phyloP scores from a whole-genome alignment of 345 rosid species.

The Brassica juncea region DNA sequence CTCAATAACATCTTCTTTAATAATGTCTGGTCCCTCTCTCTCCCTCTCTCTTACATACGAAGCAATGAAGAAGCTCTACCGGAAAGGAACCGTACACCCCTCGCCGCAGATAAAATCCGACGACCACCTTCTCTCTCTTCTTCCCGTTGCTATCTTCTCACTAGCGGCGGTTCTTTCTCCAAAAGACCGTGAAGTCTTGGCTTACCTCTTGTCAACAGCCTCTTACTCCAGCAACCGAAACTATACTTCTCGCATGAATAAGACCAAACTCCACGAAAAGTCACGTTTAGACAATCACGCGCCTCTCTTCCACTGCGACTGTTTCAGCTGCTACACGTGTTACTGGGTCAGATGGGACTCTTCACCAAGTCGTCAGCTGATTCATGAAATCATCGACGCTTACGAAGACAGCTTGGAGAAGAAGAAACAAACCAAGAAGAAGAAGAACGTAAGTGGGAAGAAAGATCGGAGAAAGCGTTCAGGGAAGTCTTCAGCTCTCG shows the following conservation, averaged over 20 bases:
- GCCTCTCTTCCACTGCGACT: constrained; percentile 63
- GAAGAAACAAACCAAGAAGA: constrained; percentile 37
- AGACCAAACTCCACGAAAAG: constrained; percentile 21
- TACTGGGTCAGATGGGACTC: constrained; percentile 87
- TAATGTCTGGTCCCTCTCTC: constrained; percentile 20
- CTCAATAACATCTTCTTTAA: constrained; percentile 12
- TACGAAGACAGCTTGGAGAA: constrained; percentile 54
- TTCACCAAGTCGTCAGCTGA: constrained; percentile 76
- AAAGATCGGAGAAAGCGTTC: constrained; percentile 50
- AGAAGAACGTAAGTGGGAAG: constrained; percentile 23
- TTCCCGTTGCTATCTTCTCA: constrained; percentile 71
- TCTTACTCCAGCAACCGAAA: constrained; percentile 36
- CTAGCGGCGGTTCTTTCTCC: constrained; percentile 64
- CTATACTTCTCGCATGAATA: constrained; percentile 21
- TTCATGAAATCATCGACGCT: constrained; percentile 79
- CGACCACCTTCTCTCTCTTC: constrained; percentile 60
- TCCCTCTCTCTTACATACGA: constrained; percentile 21
- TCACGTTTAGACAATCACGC: constrained; percentile 44
- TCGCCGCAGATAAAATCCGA: constrained; percentile 52
- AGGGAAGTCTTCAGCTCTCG: constrained; percentile 9
- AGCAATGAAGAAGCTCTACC: constrained; percentile 74
- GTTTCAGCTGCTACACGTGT: constrained; percentile 76
- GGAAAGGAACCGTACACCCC: constrained; percentile 74
- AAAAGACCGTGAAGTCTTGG: constrained; percentile 61
- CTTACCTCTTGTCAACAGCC: constrained; percentile 62